Evolutionary conservation across 1,139 yeast species (phyloP), one percentile per base, ranked within the genome.

Genomic region (Nematodospora anomalae): DNA sequence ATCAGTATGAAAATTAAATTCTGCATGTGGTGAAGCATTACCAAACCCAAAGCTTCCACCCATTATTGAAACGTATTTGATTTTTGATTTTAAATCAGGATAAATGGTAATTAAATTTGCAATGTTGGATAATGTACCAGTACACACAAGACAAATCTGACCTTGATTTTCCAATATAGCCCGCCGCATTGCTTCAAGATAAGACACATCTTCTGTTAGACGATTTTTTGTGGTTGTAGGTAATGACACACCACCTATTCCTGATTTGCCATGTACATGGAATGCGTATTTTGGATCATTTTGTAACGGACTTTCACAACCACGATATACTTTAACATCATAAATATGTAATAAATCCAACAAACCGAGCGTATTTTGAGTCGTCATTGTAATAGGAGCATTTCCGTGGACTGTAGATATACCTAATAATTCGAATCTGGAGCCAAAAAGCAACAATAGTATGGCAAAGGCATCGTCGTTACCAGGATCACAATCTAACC

Each of bases 401-500:
- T 86, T 86, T 1, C 97, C 97, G 52, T 80, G 85, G 6, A 84
- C 86, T 0, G 96, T 83, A 13, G 95, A 83, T 20, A 88, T 73
- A 1, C 95, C 96, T 3, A 83, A 55, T 7, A 88, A 61, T 8
- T 78, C 55, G 54, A 81, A 76, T 27, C 70, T 61, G 0, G 85
- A 85, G 44, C 78, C 73, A 53, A 73, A 79, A 4, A 78, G 63
- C 0, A 86, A 77, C 26, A 88, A 50, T 13, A 85, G 62, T 6
- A 88, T 67, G 7, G 95, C 96, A 36, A 86, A 75, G 2, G 88
- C 85, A 52, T 88, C 97, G 55, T 88, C 96, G 51, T 85, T 92
- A 2, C 96, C 96, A 0, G 96, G 95, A 55, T 88, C 96, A 55
- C 96, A 88, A 60, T 88, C 96, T n/a, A 88, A 58, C 96, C 96